Conservation (phyloP, 495 filamentous ascomycete genomes). For the Neurospora sp. region DNA sequence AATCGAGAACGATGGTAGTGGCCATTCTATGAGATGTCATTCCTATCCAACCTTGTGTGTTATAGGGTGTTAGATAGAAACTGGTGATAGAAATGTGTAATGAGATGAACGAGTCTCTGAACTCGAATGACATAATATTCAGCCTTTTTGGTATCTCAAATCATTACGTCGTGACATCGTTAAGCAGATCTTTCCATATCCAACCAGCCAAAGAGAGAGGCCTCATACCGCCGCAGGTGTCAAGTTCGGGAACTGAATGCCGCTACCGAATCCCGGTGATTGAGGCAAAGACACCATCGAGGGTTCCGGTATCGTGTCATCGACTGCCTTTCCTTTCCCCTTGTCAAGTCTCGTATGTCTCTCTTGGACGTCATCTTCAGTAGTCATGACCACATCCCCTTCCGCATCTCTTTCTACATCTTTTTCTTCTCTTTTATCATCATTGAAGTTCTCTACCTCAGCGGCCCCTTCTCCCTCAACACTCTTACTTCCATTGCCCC, state of each 20-base stretch:
- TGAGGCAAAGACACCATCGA: constrained; percentile 7
- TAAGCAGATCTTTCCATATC: background rate
- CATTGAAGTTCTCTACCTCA: background rate
- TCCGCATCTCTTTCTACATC: background rate
- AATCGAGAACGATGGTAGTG: background rate
- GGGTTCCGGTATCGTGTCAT: constrained; percentile 1
- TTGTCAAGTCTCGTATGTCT: background rate
- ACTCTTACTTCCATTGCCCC: background rate
- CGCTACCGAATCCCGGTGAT: background rate
- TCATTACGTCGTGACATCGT: constrained; percentile 5
- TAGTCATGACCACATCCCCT: constrained; percentile 11
- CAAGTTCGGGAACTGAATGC: background rate
- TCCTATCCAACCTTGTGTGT: background rate
- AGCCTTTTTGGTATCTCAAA: background rate
- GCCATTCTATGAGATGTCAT: background rate
- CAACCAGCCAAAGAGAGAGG: background rate
- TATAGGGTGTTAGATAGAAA: background rate
- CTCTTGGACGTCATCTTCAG: background rate
- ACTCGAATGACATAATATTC: background rate
- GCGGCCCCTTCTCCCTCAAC: background rate
- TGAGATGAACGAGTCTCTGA: background rate
- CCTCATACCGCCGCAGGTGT: background rate
- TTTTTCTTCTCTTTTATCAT: background rate
- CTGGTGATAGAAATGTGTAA: background rate
- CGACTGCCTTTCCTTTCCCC: constrained; percentile 13